These are phyloP conservation scores for Penicillium antarcticum DNA, from an alignment of 495 filamentous ascomycete species.

Conservation along the genomic window DNA sequence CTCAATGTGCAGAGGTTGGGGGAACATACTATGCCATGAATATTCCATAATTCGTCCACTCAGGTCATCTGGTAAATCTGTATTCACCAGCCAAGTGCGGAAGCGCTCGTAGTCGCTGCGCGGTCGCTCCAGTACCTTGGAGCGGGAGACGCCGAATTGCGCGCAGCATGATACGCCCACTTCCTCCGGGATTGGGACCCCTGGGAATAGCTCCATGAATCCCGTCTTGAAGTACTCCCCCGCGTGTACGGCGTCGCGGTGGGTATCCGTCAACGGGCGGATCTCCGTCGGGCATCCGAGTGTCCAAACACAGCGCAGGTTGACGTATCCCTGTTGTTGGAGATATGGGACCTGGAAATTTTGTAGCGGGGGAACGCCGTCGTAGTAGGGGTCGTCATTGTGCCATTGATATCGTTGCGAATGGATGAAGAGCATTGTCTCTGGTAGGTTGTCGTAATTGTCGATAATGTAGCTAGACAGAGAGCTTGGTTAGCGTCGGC, in stretches of 20 bases:
- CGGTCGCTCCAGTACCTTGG: slow-evolving; percentile 43
- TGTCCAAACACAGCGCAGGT: slow-evolving; percentile 62
- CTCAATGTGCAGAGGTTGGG: background rate
- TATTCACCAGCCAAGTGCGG: slow-evolving; percentile 58
- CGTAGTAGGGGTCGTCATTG: slow-evolving; percentile 50
- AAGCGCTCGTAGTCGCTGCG: slow-evolving; percentile 55
- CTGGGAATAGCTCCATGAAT: slow-evolving; percentile 55
- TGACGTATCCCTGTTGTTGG: slow-evolving; percentile 56
- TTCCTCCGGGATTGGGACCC: slow-evolving; percentile 39
- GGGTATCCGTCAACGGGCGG: slow-evolving; percentile 41
- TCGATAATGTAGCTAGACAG: slow-evolving; percentile 57
- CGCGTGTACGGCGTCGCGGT: slow-evolving; percentile 41
- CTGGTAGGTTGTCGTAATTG: slow-evolving; percentile 58
- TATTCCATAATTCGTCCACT: slow-evolving; percentile 72
- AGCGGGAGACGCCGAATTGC: slow-evolving; percentile 67
- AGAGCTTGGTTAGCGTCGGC: background rate
- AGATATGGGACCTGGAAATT: slow-evolving; percentile 55
- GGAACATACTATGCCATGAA: slow-evolving; percentile 60
- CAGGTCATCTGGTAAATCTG: slow-evolving; percentile 51
- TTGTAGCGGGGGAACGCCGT: slow-evolving; percentile 47
- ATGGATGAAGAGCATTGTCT: slow-evolving; percentile 60
- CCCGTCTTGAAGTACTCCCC: slow-evolving; percentile 50
- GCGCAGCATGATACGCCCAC: slow-evolving; percentile 64
- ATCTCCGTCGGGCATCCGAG: slow-evolving; percentile 62
- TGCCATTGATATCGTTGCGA: slow-evolving; percentile 64